Conservation (phyloP, 345 rosid species). For the Sisymbrium irio region DNA sequence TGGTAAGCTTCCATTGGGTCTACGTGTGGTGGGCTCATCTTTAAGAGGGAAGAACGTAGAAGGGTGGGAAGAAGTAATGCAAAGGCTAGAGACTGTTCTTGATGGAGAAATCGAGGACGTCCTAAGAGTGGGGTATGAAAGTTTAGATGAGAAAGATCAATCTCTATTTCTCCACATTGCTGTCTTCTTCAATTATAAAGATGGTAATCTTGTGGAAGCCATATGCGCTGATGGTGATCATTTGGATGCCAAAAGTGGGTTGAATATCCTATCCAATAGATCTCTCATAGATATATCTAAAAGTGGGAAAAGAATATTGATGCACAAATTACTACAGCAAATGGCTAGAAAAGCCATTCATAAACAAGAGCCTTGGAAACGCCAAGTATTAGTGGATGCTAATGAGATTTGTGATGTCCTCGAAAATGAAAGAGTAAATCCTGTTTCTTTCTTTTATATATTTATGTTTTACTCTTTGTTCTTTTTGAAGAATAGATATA, state of each 20-base stretch:
- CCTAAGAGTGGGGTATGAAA: slow-evolving; percentile 18
- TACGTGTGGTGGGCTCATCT: background rate
- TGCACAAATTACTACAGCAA: slow-evolving; percentile 35
- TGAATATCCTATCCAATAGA: too few relatives aligned
- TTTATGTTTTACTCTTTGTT: too few relatives aligned
- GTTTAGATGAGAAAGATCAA: slow-evolving; percentile 14
- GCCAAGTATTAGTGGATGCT: slow-evolving; percentile 10
- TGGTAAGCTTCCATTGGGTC: background rate
- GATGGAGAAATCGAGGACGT: background rate
- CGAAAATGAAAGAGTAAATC: background rate
- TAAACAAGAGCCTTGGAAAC: slow-evolving; percentile 4
- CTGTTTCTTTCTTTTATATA: background rate
- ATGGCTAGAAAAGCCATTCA: slow-evolving; percentile 19
- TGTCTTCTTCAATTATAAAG: slow-evolving; percentile 25
- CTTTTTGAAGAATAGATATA: too few relatives aligned
- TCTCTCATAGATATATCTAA: too few relatives aligned
- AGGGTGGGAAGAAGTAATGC: background rate
- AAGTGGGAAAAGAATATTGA: background rate
- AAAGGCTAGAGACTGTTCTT: background rate
- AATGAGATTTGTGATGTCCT: slow-evolving; percentile 27
- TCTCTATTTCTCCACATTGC: slow-evolving; percentile 36
- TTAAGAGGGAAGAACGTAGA: background rate
- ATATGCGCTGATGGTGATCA: too few relatives aligned
- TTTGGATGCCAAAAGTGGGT: too few relatives aligned
- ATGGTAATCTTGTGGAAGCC: too few relatives aligned